Evolutionary conservation across 225 moss, liverwort and hornwort genomes (phyloP).

Genomic region (Physcomitrium patens): DNA sequence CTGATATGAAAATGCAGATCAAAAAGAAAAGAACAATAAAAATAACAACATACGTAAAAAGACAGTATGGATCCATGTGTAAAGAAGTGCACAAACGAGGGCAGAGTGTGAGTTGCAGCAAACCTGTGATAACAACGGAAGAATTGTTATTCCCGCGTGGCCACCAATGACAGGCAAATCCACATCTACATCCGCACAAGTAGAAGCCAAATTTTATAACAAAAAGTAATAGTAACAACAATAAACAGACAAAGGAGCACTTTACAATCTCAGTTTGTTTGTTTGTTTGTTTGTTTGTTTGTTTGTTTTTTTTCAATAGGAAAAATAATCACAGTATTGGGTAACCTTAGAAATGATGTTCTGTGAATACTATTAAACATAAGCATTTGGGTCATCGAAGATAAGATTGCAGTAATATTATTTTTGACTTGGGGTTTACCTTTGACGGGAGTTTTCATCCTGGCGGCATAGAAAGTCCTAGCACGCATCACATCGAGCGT

Average conservation of each 20-base stretch:
- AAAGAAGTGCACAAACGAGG: neutral
- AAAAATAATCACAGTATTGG: neutral
- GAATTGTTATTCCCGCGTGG: conserved; percentile 78
- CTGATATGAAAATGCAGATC: neutral
- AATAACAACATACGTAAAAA: neutral
- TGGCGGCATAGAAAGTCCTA: conserved; percentile 66
- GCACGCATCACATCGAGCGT: conserved; percentile 76
- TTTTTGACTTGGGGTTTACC: neutral
- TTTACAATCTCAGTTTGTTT: too few species aligned
- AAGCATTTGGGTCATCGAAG: neutral
- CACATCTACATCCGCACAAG: conserved; percentile 51
- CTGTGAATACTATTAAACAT: neutral
- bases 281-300: too few species aligned
- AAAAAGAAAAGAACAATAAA: too few species aligned
- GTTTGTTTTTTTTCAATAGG: neutral
- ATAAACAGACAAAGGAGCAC: neutral
- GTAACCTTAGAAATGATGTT: too few species aligned
- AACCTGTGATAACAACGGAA: conserved; percentile 77
- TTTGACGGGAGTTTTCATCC: conserved; percentile 50
- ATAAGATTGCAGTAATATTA: neutral
- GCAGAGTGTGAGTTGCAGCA: fast-evolving
- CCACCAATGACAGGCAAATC: conserved; percentile 78
- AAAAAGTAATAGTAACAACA: neutral
- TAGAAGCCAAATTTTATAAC: too few species aligned
- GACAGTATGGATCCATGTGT: neutral